A percentile compares a stretch with the other conserved stretches of the same genome.
Conservation (phyloP, 73 alveolate genomes). For the Tetrahymena malaccensis region DNA sequence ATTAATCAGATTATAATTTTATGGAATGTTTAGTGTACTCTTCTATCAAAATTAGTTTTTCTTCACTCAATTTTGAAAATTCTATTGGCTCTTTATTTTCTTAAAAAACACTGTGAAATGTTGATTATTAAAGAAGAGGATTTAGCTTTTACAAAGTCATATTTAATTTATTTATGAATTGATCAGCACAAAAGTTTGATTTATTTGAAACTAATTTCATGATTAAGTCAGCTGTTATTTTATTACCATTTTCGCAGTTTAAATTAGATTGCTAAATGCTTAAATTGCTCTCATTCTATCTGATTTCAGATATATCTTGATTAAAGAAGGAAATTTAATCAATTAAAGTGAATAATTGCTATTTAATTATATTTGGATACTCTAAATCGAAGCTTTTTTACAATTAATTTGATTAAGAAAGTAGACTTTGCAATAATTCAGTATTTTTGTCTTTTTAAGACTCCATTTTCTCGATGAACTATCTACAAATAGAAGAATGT, state of each 20-base stretch:
- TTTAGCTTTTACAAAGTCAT: too few species aligned
- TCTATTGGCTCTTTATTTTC: not conserved
- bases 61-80: not conserved
- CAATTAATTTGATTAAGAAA: not conserved
- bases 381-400: not conserved
- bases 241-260: not conserved
- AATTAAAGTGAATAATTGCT: too few species aligned
- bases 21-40: not conserved
- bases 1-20: not conserved
- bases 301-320: not conserved
- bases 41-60: not conserved
- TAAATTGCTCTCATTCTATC: too few species aligned
- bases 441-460: not conserved
- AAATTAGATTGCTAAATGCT: not conserved
- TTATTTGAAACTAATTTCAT: not conserved
- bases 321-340: not conserved
- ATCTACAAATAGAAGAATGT: not conserved
- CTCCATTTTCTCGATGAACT: not conserved
- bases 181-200: not conserved
- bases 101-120: too few species aligned
- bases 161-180: too few species aligned
- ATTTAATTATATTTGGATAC: not conserved
- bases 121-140: not conserved
- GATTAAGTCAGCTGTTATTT: not conserved
- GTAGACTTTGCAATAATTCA: not conserved